These are phyloP conservation scores for Pseudomonodictys pantanalensis DNA, from an alignment of 495 filamentous ascomycete species.

Conservation along the genomic window DNA sequence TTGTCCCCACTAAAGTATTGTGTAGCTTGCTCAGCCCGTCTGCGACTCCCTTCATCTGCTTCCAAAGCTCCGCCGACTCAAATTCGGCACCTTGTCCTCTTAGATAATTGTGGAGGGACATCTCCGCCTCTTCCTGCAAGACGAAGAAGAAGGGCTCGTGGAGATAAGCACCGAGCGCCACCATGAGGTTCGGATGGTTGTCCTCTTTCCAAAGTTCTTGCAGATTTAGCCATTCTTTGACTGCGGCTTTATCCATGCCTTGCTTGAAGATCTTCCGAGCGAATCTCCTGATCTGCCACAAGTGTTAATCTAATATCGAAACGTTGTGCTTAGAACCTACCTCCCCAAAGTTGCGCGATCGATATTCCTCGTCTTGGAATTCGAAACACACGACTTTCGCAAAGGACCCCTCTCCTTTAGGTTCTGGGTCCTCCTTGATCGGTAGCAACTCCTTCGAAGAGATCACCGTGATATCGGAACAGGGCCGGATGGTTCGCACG, in stretches of 20 bases:
- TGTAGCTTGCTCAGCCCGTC: constrained; percentile 2
- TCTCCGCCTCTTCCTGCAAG: constrained; percentile 3
- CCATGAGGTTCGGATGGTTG: constrained; percentile 3
- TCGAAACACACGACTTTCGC: not conserved
- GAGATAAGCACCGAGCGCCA: not conserved
- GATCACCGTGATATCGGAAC: not conserved
- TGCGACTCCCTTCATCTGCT: not conserved
- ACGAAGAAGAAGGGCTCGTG: not conserved
- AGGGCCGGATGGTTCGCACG: not conserved
- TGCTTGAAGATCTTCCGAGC: constrained; percentile 4
- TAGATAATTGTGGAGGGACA: constrained; percentile 6
- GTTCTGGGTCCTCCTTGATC: not conserved
- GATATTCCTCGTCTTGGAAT: not conserved
- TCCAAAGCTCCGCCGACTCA: not conserved
- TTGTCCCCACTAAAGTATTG: not conserved
- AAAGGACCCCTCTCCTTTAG: not conserved
- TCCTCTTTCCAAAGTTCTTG: not conserved
- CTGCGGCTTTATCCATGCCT: not conserved
- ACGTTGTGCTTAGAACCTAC: not conserved
- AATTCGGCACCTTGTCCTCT: constrained; percentile 1
- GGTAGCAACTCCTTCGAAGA: not conserved
- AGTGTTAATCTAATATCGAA: not conserved
- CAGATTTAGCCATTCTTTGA: constrained; percentile 3
- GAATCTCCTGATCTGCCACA: not conserved
- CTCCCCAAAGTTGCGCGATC: not conserved